A percentile compares a stretch with the other conserved stretches of the same genome.
These are phyloP conservation scores for Nicotiana rustica DNA, from an alignment of 305 asterid species.

Conservation along the genomic window DNA sequence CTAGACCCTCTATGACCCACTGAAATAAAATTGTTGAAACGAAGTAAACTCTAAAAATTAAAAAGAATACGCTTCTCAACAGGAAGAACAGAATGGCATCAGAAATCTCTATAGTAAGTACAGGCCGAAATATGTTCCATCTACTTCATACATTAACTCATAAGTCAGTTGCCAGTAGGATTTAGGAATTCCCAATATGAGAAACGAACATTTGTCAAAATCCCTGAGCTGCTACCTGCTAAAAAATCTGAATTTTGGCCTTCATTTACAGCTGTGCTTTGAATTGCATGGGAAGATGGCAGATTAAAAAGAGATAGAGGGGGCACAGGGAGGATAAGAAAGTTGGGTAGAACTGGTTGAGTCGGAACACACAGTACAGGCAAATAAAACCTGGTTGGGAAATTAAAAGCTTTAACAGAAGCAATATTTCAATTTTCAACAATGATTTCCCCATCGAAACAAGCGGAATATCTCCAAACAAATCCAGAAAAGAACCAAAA, in stretches of 20 bases:
- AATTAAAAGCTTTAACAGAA: neutral
- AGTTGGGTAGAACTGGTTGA: conserved; percentile 19
- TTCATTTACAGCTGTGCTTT: neutral
- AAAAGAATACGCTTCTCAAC: neutral
- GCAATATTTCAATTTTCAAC: neutral
- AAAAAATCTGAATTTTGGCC: neutral
- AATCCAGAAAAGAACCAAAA: neutral
- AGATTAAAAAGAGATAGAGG: neutral
- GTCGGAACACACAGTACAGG: neutral
- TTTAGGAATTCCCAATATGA: neutral
- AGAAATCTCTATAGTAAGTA: neutral
- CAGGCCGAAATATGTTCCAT: neutral
- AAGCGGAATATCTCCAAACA: neutral
- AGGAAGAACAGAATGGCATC: neutral
- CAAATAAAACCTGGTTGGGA: neutral
- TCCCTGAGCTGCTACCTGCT: neutral
- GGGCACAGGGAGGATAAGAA: neutral
- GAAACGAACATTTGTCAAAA: neutral
- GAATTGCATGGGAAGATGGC: neutral
- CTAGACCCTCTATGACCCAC: neutral
- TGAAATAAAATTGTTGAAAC: neutral
- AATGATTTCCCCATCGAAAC: neutral
- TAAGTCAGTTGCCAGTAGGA: neutral
- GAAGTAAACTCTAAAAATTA: neutral
- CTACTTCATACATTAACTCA: neutral